phyloP scores from a whole-genome alignment of 768 basidiomycete genomes.

The Collybia mongolica region DNA sequence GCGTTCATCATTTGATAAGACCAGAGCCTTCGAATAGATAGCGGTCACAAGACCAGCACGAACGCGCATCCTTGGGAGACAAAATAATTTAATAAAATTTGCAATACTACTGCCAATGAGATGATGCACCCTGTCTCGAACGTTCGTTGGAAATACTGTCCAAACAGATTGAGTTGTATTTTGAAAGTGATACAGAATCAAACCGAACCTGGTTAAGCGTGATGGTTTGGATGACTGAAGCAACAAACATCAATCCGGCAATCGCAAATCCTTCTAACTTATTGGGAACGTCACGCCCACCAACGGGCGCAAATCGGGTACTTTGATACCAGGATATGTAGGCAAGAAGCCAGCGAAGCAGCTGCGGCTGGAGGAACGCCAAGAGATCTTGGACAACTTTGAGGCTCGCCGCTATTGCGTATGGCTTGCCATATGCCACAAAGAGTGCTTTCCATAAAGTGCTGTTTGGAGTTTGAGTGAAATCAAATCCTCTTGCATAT shows the following conservation, averaged over 20 bases:
- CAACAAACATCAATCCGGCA: slow-evolving; percentile 76
- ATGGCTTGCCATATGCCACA: slow-evolving; percentile 78
- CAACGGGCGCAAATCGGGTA: slow-evolving; percentile 33
- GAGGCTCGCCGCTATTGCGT: slow-evolving; percentile 54
- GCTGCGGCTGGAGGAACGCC: slow-evolving; percentile 84
- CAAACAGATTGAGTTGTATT: background rate
- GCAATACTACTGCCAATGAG: background rate
- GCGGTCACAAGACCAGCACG: slow-evolving; percentile 83
- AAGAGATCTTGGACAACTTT: slow-evolving; percentile 82
- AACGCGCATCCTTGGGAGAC: slow-evolving; percentile 71
- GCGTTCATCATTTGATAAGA: slow-evolving; percentile 84
- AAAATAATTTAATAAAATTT: background rate
- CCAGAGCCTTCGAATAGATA: slow-evolving; percentile 85
- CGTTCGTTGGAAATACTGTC: slow-evolving; percentile 81
- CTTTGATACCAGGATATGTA: slow-evolving; percentile 82
- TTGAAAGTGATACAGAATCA: background rate
- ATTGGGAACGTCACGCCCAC: slow-evolving; percentile 25
- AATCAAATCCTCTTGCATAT: background rate
- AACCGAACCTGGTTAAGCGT: slow-evolving; percentile 70
- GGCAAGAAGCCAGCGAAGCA: slow-evolving; percentile 73
- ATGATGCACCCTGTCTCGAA: slow-evolving; percentile 63
- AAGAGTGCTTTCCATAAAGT: slow-evolving; percentile 75
- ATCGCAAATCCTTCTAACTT: slow-evolving; percentile 72
- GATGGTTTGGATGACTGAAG: slow-evolving; percentile 76
- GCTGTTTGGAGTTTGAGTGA: slow-evolving; percentile 27